These are phyloP conservation scores for Candida cerambycidarum DNA, from an alignment of 805 yeast genomes.

Conservation along the genomic window DNA sequence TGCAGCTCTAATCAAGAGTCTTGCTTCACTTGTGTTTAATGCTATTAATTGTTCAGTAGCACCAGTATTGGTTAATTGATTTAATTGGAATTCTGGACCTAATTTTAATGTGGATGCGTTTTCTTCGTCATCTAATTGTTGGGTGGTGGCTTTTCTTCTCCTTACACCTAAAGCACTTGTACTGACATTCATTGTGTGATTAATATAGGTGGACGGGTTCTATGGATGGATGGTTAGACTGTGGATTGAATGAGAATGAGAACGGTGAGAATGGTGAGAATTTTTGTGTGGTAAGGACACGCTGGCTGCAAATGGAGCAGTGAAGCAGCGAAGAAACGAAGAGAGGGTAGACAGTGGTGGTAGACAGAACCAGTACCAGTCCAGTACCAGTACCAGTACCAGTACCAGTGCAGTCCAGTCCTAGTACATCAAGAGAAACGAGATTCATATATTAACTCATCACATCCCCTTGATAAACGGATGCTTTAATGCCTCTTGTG, in stretches of 20 bases:
- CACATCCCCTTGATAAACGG: conserved; percentile 65
- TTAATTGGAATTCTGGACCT: conserved; percentile 89
- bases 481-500: conserved; percentile 90
- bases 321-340: too few species aligned
- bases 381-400: too few species aligned
- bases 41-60: conserved; percentile 75
- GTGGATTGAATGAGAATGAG: neutral
- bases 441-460: too few species aligned
- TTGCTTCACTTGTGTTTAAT: conserved; percentile 83
- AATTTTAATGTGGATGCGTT: conserved; percentile 84
- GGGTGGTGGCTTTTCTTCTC: conserved; percentile 61
- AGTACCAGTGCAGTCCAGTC: too few species aligned
- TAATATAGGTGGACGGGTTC: conserved; percentile 2
- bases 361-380: too few species aligned
- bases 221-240: neutral
- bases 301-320: conserved; percentile 1
- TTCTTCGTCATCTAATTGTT: conserved; percentile 80
- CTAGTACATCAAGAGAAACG: too few species aligned
- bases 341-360: too few species aligned
- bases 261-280: neutral
- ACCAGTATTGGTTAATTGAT: conserved; percentile 80
- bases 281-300: conserved; percentile 2
- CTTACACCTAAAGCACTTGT: conserved; percentile 85
- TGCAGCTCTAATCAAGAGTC: conserved; percentile 88
- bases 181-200: conserved; percentile 64